phyloP scores from a whole-genome alignment of 768 basidiomycete genomes.

The Sarcodon aspratus region DNA sequence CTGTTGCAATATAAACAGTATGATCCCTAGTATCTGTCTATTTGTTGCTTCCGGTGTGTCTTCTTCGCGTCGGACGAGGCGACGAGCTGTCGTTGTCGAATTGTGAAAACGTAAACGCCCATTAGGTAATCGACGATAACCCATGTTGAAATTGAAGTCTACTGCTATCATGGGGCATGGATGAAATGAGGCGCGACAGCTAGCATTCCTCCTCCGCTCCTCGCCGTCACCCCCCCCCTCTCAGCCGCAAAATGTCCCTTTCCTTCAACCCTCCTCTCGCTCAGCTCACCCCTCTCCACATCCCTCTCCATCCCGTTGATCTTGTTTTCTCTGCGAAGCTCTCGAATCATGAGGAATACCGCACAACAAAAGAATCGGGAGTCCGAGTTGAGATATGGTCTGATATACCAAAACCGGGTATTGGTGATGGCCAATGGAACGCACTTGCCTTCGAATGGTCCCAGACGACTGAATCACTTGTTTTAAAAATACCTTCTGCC shows the following conservation, averaged over 20 bases:
- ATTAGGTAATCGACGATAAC: too few relatives aligned
- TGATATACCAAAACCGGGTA: slow-evolving; percentile 9
- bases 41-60: too few relatives aligned
- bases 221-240: background rate
- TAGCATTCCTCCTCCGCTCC: background rate
- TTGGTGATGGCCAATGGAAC: background rate
- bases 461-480: slow-evolving; percentile 3
- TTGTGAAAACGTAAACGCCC: too few relatives aligned
- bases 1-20: too few relatives aligned
- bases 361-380: slow-evolving; percentile 1
- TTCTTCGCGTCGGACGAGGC: too few relatives aligned
- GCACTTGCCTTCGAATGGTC: background rate
- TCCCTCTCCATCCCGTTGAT: background rate
- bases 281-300: background rate
- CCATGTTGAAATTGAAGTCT: too few relatives aligned
- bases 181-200: background rate
- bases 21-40: too few relatives aligned
- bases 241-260: background rate
- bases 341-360: background rate
- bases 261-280: background rate
- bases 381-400: slow-evolving; percentile 18
- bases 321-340: background rate
- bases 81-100: too few relatives aligned
- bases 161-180: too few relatives aligned
- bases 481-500: slow-evolving; percentile 5